Base-by-base conservation (phyloP, 2,329 filamentous ascomycete genomes). In the Cladosporium sp. region DNA sequence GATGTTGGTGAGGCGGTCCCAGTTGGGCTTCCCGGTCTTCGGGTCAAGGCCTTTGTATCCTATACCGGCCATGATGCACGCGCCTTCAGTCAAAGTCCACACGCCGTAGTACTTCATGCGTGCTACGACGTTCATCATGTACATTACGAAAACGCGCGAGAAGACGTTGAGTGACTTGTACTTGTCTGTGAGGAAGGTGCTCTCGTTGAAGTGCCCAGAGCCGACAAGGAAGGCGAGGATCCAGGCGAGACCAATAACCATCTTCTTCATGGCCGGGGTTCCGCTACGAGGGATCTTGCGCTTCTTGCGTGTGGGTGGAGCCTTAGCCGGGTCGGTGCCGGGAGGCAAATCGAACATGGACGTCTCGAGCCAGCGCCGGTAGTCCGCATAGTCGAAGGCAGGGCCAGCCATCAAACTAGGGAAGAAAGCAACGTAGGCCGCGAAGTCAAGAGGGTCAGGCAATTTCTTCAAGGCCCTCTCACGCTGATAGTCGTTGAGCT, bases 101-200 rank as follows among this genome's bases (percentile, higher is more conserved):
- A 96, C 90, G 30, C 90, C 93, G 63, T 99, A 99, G 73, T 96
- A 99, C 73, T 99, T 99, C 62, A 88, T 82, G 18, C 93, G 84
- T 4, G 86, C 79, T 1, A 88, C 86, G 39, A 97, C 77, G 48
- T 85, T 88, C 44, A 96, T 80, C 80, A 95, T 86, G 67, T 97
- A 85, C 52, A 97, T 73, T 54, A 86, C 78, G 75, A 85, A 90
- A 36, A 96, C 73, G 39, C 92, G 83, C 49, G 81, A 81, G 34
- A 85, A 60, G 63, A 97, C 82, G 34, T 80, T 78, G 63, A 87
- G 85, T 4, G 78, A 70, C 70, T 85, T 71, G 69, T 82, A 95
- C 2, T 77, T 70, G 47, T 86, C 79, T n/a, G 78, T 74, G 0
- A 89, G 77, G 15, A 91, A 75, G 18, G 84, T 73, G 1, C 77